These are phyloP conservation scores for Populus tomentosa DNA, from an alignment of 441 rosid species.

Conservation along the genomic window DNA sequence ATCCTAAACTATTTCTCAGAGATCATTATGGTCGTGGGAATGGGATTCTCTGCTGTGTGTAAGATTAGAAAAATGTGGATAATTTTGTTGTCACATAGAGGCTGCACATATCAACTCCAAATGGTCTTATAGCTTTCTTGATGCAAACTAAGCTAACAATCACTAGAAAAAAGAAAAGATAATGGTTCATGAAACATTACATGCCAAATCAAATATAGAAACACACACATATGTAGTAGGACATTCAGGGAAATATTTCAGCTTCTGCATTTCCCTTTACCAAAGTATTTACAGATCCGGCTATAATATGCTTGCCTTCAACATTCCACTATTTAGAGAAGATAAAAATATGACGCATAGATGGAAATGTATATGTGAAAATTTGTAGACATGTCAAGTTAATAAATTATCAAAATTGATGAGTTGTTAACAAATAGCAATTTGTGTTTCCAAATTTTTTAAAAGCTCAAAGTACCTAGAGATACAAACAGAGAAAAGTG, in stretches of 20 bases:
- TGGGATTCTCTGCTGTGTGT: not conserved
- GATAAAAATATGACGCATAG: not conserved
- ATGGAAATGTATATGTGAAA: not conserved
- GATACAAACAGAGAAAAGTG: not conserved
- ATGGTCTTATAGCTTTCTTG: not conserved
- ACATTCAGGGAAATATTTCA: not conserved
- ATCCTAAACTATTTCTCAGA: not conserved
- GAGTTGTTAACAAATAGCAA: not conserved
- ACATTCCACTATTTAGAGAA: not conserved
- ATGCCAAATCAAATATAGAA: not conserved
- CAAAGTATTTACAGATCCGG: not conserved
- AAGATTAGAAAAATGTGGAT: not conserved
- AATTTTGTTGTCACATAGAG: not conserved
- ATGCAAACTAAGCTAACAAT: not conserved
- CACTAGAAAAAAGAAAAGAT: not conserved
- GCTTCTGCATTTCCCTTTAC: not conserved
- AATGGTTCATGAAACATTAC: not conserved
- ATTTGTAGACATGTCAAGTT: not conserved
- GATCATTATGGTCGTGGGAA: not conserved
- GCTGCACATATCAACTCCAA: not conserved
- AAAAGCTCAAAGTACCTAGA: constrained; percentile 3
- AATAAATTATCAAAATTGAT: not conserved
- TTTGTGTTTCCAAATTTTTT: not conserved
- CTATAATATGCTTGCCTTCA: not conserved
- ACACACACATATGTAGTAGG: not conserved